Base-by-base conservation (phyloP, 2,329 filamentous ascomycete genomes). In the Xylaria sp. region DNA sequence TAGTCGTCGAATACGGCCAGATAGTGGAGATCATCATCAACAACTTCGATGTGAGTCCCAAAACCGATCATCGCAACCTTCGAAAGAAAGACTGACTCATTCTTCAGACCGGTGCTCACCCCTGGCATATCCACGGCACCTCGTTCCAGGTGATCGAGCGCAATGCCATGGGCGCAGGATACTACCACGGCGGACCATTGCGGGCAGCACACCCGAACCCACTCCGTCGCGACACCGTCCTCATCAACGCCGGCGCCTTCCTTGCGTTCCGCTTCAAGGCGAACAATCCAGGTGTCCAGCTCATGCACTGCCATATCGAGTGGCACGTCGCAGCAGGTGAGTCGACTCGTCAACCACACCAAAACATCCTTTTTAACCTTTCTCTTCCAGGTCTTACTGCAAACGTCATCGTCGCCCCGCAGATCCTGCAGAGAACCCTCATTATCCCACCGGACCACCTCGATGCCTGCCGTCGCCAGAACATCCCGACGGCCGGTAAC, bases 301-400 rank as follows among this genome's bases (percentile, higher is more conserved):
- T 62, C 11, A 59, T 54, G 60, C 60, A 62, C 23, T 62, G 60
- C 30, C 60, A 62, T 19, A 62, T 62, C 42, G 60, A 62, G 34
- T 62, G 60, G 60, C 60, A 62, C 34, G 51, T 62, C 16, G 60
- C 39, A 54, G 57, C 60, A 13, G 59, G 59, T 61, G 18, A 61
- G 59, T 54, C 10, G 4, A 51, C 1, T 49, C 30, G 2, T 35
- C 7, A 7, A 8, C 44, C 6, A 18, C 13, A n/a, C n/a, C 11
- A 16, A 16, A 11, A 35, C 30, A 30, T 2, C 2, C 2, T 39
- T 4, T 46, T 35, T 61, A 39, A 59, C 50, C 30, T 19, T 18
- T 9, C 30, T 35, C 10, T 47, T 5, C 18, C 48, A 61, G 57
- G 60, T 39, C 60, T 62, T 16, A 54, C 54, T 7, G 44, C 60